Conservation (phyloP, 345 rosid species). For the Camelina neglecta region DNA sequence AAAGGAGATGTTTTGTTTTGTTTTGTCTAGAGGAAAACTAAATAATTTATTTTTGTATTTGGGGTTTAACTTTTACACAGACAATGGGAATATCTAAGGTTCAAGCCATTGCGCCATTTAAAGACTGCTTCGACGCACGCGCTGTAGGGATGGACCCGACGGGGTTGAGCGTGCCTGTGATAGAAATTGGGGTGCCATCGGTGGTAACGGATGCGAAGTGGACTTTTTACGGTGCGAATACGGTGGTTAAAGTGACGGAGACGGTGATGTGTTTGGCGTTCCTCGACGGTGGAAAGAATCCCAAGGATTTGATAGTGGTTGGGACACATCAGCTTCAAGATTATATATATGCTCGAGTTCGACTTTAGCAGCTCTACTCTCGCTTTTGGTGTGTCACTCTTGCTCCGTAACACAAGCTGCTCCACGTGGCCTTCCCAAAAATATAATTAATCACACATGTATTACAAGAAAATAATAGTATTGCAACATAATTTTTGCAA, state of each 20-base stretch:
- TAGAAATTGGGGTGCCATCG: conserved; percentile 12
- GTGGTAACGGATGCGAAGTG: conserved; percentile 24
- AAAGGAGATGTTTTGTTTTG: no score
- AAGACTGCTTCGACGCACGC: not conserved
- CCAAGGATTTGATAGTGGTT: conserved; percentile 4
- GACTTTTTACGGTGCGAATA: conserved; percentile 22
- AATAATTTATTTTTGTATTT: not conserved
- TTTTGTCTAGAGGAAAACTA: no score
- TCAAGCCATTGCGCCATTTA: conserved; percentile 5
- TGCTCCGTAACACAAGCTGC: conserved; percentile 36
- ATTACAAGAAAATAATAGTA: no score
- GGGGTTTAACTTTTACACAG: not conserved
- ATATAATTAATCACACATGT: not conserved
- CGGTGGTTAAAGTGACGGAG: conserved; percentile 25
- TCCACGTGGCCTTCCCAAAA: conserved; percentile 18
- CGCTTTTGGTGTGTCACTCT: conserved; percentile 42
- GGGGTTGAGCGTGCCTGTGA: not conserved
- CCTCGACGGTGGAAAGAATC: conserved; percentile 27
- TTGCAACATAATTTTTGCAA: no score
- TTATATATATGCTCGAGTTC: conserved; percentile 28
- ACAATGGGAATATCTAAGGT: not conserved
- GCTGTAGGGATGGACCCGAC: not conserved
- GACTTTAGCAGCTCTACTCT: conserved; percentile 21
- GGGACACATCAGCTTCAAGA: conserved; percentile 43
- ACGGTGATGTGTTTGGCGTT: conserved; percentile 41